Conservation (phyloP, 2,329 filamentous ascomycete species). For the Phaeoacremonium minimum region DNA sequence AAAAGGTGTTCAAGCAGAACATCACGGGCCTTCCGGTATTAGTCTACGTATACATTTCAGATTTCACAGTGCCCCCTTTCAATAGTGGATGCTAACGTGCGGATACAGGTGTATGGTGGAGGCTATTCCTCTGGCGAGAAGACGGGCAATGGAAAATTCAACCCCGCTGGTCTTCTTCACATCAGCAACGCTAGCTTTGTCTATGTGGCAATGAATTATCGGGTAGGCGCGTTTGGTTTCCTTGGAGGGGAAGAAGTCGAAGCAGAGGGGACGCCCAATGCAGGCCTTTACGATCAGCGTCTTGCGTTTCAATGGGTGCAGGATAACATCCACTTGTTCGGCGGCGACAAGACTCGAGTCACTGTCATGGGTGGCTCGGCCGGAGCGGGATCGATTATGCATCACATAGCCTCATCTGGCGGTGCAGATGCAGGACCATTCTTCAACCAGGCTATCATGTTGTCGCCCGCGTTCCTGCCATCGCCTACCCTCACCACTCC, state of each 20-base stretch:
- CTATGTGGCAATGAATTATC: constrained; percentile 33
- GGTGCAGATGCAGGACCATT: constrained; percentile 4
- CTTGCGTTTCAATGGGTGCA: constrained; percentile 40
- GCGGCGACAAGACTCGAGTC: constrained; percentile 35
- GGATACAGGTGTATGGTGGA: constrained; percentile 27
- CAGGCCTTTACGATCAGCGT: constrained; percentile 30
- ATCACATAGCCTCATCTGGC: constrained; percentile 5
- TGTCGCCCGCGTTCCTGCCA: constrained; percentile 6
- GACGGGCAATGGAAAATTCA: constrained; percentile 16
- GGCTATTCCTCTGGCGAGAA: constrained; percentile 26
- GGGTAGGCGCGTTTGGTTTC: constrained; percentile 30
- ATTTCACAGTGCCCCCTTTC: too few species aligned
- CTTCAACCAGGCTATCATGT: constrained; percentile 5
- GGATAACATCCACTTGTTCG: constrained; percentile 35
- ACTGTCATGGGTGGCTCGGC: constrained; percentile 42
- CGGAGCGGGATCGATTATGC: constrained; percentile 21
- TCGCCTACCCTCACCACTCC: constrained; percentile 2
- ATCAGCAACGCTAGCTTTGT: constrained; percentile 13
- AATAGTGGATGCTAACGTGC: constrained; percentile 18
- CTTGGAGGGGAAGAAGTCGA: constrained; percentile 28
- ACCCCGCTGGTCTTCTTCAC: constrained; percentile 19
- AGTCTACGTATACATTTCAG: constrained; percentile 12
- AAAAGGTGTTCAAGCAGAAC: constrained; percentile 18
- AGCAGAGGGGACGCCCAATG: constrained; percentile 30
- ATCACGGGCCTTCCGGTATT: constrained; percentile 18